Percentiles rank a stretch among this genome's conserved stretches.
These are phyloP conservation scores for Aphanoascus verrucosus DNA, from an alignment of 2,329 filamentous ascomycete genomes.

Conservation along the genomic window DNA sequence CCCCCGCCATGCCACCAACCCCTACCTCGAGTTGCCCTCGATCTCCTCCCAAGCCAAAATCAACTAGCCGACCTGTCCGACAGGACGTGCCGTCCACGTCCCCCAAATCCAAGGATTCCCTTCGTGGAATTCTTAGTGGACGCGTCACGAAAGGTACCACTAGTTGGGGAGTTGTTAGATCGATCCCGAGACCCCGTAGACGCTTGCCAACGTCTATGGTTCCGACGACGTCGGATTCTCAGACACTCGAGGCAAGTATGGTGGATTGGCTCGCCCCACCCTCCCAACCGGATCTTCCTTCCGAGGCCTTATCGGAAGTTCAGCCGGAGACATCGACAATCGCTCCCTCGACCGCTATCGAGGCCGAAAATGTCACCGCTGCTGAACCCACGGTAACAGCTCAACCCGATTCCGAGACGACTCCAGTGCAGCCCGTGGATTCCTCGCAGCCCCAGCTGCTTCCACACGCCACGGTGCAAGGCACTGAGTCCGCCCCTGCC, in stretches of 20 bases:
- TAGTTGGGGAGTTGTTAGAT: neutral
- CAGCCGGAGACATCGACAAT: slow-evolving; percentile 6
- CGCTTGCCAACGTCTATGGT: neutral
- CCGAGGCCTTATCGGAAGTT: neutral
- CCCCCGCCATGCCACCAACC: neutral
- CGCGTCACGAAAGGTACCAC: neutral
- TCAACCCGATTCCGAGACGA: neutral
- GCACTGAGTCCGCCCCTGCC: neutral
- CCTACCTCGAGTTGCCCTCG: neutral
- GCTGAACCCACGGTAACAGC: slow-evolving; percentile 1
- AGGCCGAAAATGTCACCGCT: neutral
- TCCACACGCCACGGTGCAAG: neutral
- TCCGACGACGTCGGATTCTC: neutral
- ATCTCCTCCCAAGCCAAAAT: neutral
- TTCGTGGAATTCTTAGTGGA: neutral
- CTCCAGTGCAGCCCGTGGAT: neutral
- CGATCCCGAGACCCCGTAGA: neutral
- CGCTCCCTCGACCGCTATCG: neutral
- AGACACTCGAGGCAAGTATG: slow-evolving; percentile 1
- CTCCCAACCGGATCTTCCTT: neutral
- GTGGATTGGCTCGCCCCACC: slow-evolving; percentile 4
- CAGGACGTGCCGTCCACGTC: neutral
- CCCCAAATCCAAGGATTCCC: neutral
- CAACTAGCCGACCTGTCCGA: neutral
- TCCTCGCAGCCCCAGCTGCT: neutral